Percentiles rank a stretch among this genome's conserved stretches.
These are phyloP conservation scores for Achaetomiella virescens DNA, from an alignment of 495 filamentous ascomycete species.

Conservation along the genomic window DNA sequence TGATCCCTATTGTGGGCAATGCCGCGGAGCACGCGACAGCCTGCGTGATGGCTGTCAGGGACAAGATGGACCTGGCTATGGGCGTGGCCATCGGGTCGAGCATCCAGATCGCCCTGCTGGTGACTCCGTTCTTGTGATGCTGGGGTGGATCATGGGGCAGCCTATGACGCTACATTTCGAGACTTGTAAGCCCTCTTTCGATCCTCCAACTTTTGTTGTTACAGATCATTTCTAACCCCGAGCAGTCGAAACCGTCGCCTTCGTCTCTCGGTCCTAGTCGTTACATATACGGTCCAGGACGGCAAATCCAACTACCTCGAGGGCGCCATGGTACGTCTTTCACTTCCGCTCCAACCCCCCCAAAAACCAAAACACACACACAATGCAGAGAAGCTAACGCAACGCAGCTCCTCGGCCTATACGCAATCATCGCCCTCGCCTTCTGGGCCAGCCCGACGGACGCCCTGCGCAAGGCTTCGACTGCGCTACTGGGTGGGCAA, in stretches of 20 bases:
- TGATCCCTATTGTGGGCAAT: constrained; percentile 96
- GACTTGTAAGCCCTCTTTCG: constrained; percentile 36
- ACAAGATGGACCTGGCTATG: constrained; percentile 98
- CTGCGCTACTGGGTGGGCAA: neutral
- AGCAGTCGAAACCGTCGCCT: constrained; percentile 84
- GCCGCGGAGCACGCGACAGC: constrained; percentile 96
- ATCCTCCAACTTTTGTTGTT: neutral
- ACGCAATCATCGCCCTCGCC: constrained; percentile 78
- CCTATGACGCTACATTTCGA: constrained; percentile 92
- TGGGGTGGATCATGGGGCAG: constrained; percentile 75
- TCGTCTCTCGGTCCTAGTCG: constrained; percentile 82
- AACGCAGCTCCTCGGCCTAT: constrained; percentile 51
- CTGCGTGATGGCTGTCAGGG: constrained; percentile 81
- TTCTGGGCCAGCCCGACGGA: constrained; percentile 85
- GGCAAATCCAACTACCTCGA: constrained; percentile 95
- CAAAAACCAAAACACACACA: neutral
- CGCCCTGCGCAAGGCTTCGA: constrained; percentile 26
- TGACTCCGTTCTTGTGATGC: constrained; percentile 83
- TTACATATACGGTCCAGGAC: constrained; percentile 88
- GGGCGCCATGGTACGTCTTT: constrained; percentile 71
- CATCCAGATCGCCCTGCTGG: constrained; percentile 90
- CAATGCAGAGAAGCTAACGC: no score
- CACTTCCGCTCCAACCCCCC: neutral
- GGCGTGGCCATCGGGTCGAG: constrained; percentile 88
- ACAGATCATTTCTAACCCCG: neutral